Base-by-base conservation (phyloP, 331 rosid genomes). In the Spiraea crenata region DNA sequence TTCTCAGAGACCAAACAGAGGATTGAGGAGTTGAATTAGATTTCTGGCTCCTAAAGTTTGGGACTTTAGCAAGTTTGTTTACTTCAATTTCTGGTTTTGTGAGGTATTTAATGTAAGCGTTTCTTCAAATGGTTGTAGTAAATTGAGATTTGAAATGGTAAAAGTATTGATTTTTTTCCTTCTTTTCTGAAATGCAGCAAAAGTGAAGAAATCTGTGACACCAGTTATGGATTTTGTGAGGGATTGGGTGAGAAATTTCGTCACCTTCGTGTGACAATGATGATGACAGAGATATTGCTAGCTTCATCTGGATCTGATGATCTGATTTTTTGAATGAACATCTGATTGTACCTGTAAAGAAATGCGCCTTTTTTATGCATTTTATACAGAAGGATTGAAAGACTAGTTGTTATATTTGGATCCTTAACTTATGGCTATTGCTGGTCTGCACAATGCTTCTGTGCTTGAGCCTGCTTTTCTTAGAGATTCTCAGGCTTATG, bases 381-480 rank as follows among this genome's bases (percentile, higher is more conserved):
- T 83, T 84, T 79, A 77, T 67, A 79, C 61, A 34, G 82, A 82
- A 77, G 86, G 83, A 65, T 73, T 87, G 64, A 80, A 78, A 82
- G 57, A 70, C 66, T 65, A 62, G 57, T 65, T 70, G 56, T 44
- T 77, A 59, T 63, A 0, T 69, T 85, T 65, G 60, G 62, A 54
- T 73, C 52, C 48, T 63, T 40, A 75, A 65, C 77, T 20, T 20
- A 88, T 95, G 99, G 96, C 99, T 64, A 77, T 91, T 86, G 96
- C 99, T 76, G 96, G 96, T 71, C 68, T 86, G 52, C 98, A 91
- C 60, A 86, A 84, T 69, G 88, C 83, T 70, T 74, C 96, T 66
- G 89, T 81, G 84, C 81, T 87, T 10, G 96, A 95, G 48, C 79
- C 99, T 75, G 81, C 90, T 9, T 85, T 89, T 66, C 86, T 82